These are phyloP conservation scores for Jamesozyma spencerorum DNA, from an alignment of 805 yeast genomes.

Conservation along the genomic window DNA sequence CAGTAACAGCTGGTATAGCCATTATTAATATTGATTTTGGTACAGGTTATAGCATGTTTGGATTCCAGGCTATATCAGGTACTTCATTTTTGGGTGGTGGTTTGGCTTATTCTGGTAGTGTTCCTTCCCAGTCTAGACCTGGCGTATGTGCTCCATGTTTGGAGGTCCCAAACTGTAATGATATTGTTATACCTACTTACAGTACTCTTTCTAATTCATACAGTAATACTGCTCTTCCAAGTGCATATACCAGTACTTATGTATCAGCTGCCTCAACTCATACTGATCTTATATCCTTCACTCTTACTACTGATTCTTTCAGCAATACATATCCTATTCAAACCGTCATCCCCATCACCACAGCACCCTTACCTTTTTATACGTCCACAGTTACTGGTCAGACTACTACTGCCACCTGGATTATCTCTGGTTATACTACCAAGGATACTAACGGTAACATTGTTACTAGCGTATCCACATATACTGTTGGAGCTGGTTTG, in stretches of 20 bases:
- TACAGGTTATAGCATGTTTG: constrained; percentile 3
- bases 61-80: background rate
- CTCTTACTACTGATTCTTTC: background rate
- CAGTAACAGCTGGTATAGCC: background rate
- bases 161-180: background rate
- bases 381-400: no score
- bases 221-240: background rate
- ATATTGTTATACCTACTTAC: background rate
- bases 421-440: no score
- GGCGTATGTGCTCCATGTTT: background rate
- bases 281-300: background rate
- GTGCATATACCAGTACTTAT: background rate
- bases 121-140: background rate
- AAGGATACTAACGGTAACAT: no score
- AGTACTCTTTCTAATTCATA: background rate
- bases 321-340: background rate
- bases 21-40: constrained; percentile 5
- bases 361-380: background rate
- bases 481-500: no score
- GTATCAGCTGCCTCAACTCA: background rate
- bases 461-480: no score
- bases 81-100: background rate
- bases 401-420: no score
- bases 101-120: background rate
- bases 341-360: background rate